Base-by-base conservation (phyloP, 2,329 filamentous ascomycete species). In the Samsoniella hepiali region DNA sequence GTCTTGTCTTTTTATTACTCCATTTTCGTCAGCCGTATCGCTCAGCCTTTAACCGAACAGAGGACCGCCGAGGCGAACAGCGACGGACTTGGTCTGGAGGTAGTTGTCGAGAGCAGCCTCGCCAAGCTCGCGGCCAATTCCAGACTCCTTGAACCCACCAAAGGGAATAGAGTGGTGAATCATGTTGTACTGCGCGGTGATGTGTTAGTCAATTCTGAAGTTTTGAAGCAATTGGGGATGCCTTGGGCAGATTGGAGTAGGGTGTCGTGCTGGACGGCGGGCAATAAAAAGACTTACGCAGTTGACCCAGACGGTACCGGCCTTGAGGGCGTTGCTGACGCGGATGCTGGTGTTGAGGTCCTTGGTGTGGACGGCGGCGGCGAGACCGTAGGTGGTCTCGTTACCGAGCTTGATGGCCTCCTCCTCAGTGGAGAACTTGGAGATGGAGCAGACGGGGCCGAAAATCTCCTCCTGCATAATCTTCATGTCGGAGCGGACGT, bases 391-490 rank as follows among this genome's bases (percentile, higher is more conserved):
- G 67, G 77, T 86, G 73, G 84, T 88, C 78, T 85, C 81, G 82
- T 95, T 93, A 69, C 84, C 90, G 56, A 89, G 78, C 69, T 81
- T 78, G 78, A 94, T 87, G 67, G 85, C 90, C 59, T 95, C 91
- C 31, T 87, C 90, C 79, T 90, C 87, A 72, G 82, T 86, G 80
- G 87, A 88, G 84, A 95, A 94, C 81, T 93, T 93, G 80, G 88
- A 83, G 70, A 94, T 88, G 70, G 88, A 84, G 80, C 87, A 89
- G 67, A 95, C 91, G 64, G 91, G 91, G 67, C 91, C 91, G 75
- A 95, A 95, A 77, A 95, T 93, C 80, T 95, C 91, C 79, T 94
- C 90, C 77, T 91, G 84, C 78, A 91, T 87, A 73, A 95, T 93
- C 84, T 90, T 91, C 90, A 93, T 93, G 76, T 93, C 84, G 68